Conservation (phyloP, 2,329 filamentous ascomycete genomes). For the Orbilia brochopaga region DNA sequence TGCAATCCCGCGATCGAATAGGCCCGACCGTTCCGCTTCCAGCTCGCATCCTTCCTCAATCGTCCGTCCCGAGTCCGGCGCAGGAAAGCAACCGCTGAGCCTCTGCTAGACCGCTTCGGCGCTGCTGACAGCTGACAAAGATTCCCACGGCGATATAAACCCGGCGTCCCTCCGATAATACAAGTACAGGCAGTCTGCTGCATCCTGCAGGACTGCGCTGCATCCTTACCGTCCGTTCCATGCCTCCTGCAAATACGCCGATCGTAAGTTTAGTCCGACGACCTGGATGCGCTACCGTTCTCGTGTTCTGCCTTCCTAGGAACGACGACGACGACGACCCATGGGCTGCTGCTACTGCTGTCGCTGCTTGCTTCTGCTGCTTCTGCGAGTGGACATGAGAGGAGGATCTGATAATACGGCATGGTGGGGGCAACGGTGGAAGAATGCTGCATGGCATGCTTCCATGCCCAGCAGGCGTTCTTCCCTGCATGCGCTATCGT, state of each 20-base stretch:
- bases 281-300: constrained; percentile 21
- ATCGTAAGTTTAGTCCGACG: constrained; percentile 38
- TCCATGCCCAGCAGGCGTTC: constrained; percentile 8
- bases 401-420: background rate
- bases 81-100: constrained; percentile 5
- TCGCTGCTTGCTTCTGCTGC: background rate
- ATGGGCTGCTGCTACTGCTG: too few relatives aligned
- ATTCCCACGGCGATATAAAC: constrained; percentile 40
- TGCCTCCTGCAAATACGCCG: constrained; percentile 46
- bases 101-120: constrained; percentile 31
- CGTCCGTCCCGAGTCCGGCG: constrained; percentile 16
- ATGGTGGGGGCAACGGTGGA: background rate
- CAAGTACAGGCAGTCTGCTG: constrained; percentile 9
- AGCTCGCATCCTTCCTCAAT: constrained; percentile 5
- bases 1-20: constrained; percentile 11
- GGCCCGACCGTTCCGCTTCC: constrained; percentile 15
- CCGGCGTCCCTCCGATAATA: constrained; percentile 25
- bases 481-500: constrained; percentile 21
- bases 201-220: constrained; percentile 19
- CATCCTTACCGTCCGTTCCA: constrained; percentile 29
- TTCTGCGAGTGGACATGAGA: constrained; percentile 16
- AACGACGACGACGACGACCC: too few relatives aligned
- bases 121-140: constrained; percentile 25
- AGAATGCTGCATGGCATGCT: constrained; percentile 24
- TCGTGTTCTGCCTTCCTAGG: background rate